These are phyloP conservation scores for Mycena maculata DNA, from an alignment of 768 basidiomycete species.

Conservation along the genomic window DNA sequence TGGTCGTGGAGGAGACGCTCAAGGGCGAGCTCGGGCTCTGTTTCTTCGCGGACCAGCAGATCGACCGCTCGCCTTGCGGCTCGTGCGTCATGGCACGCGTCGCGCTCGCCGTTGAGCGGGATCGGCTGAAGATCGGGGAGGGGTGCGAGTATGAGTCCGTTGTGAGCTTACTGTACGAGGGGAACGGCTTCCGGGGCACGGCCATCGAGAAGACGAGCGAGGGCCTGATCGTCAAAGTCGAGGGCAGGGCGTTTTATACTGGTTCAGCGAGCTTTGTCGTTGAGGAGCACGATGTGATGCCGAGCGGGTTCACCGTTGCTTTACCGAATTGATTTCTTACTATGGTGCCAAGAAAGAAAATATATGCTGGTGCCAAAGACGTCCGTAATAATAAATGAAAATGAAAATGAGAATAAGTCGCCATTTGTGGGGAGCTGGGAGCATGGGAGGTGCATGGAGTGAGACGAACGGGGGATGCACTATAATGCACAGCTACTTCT, in stretches of 20 bases:
- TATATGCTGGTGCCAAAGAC: too few species aligned
- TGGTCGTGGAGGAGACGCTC: constrained; percentile 45
- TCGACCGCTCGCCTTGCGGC: constrained; percentile 54
- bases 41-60: constrained; percentile 53
- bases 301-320: constrained; percentile 23
- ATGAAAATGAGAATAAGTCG: too few species aligned
- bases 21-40: constrained; percentile 42
- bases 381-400: too few species aligned
- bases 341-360: constrained; percentile 1
- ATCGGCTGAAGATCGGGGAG: constrained; percentile 41
- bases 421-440: too few species aligned
- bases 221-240: constrained; percentile 43
- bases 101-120: constrained; percentile 49
- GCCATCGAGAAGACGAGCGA: constrained; percentile 34
- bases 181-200: constrained; percentile 41
- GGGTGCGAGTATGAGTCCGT: constrained; percentile 48
- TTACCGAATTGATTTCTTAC: constrained; percentile 11
- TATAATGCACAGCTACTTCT: too few species aligned
- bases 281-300: constrained; percentile 30
- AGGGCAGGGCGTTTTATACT: constrained; percentile 47
- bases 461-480: too few species aligned
- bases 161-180: constrained; percentile 39
- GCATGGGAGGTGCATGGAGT: too few species aligned
- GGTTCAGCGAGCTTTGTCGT: constrained; percentile 38
- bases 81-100: constrained; percentile 53